A percentile compares a stretch with the other conserved stretches of the same genome.
Evolutionary conservation across 306 rosid species (phyloP).

Genomic region (Quercus wislizeni): DNA sequence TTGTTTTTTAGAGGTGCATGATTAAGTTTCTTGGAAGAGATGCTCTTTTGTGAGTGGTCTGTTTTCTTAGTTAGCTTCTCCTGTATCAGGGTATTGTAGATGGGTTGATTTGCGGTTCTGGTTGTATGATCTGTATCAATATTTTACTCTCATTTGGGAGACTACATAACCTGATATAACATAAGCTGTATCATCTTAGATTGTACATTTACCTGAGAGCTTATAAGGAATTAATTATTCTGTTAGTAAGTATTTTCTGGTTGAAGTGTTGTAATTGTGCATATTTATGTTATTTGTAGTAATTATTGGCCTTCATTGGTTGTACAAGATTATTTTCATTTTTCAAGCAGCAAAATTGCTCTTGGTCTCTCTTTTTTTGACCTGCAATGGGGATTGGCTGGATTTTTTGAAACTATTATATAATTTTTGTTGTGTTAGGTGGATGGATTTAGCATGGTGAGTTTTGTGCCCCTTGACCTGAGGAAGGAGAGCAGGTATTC

Average conservation of each 20-base stretch:
- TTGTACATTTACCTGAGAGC: neutral
- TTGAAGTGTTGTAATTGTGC: neutral
- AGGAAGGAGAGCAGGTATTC: constrained; percentile 78
- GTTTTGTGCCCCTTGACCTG: constrained; percentile 83
- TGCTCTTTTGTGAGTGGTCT: neutral
- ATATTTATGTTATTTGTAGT: neutral
- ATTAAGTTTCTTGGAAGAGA: neutral
- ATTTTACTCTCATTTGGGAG: neutral
- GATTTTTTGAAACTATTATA: constrained; percentile 4
- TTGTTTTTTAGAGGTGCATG: neutral
- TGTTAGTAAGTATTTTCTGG: neutral
- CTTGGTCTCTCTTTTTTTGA: neutral
- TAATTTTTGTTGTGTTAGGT: constrained; percentile 41
- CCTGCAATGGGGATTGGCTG: neutral
- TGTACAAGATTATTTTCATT: neutral
- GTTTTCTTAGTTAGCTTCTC: neutral
- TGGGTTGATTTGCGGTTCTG: neutral
- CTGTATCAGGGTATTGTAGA: neutral
- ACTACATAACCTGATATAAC: neutral
- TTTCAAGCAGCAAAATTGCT: neutral
- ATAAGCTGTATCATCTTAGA: neutral
- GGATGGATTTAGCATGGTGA: constrained; percentile 64
- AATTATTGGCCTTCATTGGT: neutral
- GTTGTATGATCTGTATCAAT: neutral
- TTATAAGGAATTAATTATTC: neutral